These are phyloP conservation scores for Zygoascus tannicola DNA, from an alignment of 805 yeast genomes.

Conservation along the genomic window DNA sequence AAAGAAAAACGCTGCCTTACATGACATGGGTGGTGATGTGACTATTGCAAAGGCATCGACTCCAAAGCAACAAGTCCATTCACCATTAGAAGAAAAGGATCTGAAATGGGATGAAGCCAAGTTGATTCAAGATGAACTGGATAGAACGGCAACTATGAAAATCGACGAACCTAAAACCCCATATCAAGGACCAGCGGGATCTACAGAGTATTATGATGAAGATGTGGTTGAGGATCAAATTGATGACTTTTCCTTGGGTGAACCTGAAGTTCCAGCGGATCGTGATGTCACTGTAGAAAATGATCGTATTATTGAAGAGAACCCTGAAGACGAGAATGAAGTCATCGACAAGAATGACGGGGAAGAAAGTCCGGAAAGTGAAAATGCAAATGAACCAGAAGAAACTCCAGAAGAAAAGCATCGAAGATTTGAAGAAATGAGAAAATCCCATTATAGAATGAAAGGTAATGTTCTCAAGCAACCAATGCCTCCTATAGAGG, in stretches of 20 bases:
- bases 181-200: slow-evolving; percentile 76
- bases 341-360: slow-evolving; percentile 22
- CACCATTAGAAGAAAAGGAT: slow-evolving; percentile 5
- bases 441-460: slow-evolving; percentile 70
- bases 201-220: slow-evolving; percentile 65
- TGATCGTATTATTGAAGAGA: slow-evolving; percentile 19
- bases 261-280: slow-evolving; percentile 20
- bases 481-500: slow-evolving; percentile 19
- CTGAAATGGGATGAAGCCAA: slow-evolving; percentile 83
- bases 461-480: slow-evolving; percentile 24
- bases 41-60: slow-evolving; percentile 18
- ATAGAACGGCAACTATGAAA: slow-evolving; percentile 63
- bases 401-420: slow-evolving; percentile 53
- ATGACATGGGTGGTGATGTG: slow-evolving; percentile 16
- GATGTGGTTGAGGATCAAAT: slow-evolving; percentile 34
- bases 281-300: slow-evolving; percentile 16
- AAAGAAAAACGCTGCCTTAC: slow-evolving; percentile 49
- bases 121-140: slow-evolving; percentile 62
- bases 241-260: slow-evolving; percentile 26
- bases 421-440: slow-evolving; percentile 60
- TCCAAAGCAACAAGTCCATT: not conserved
- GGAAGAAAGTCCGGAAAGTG: slow-evolving; percentile 30
- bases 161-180: slow-evolving; percentile 96
- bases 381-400: slow-evolving; percentile 35
- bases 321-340: slow-evolving; percentile 10